A percentile compares a stretch with the other conserved stretches of the same genome.
Evolutionary conservation across 257 asterid genomes (phyloP).

Genomic region (Jacaranda mimosifolia): DNA sequence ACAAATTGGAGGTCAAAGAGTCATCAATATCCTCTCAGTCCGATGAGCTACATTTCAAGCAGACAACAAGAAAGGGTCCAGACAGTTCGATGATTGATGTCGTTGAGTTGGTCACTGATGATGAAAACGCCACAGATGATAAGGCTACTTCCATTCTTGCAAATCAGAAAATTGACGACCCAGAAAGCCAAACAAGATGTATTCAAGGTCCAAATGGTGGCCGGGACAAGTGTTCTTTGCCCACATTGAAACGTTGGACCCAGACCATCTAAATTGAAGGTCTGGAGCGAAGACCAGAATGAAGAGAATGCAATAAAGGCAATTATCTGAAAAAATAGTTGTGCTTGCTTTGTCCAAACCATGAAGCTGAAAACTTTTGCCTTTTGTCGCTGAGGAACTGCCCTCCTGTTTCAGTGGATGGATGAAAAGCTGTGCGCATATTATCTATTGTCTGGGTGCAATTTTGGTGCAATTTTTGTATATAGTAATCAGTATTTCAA

Average conservation of each 20-base stretch:
- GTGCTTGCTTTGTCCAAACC: no score
- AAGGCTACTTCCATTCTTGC: neutral
- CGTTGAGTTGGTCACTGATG: constrained; percentile 36
- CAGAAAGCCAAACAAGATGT: constrained; percentile 39
- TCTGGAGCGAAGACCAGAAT: constrained; percentile 51
- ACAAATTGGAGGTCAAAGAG: neutral
- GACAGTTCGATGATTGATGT: neutral
- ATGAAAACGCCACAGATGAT: constrained; percentile 25
- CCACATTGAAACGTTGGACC: constrained; percentile 40
- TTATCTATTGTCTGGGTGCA: neutral
- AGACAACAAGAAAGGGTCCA: constrained; percentile 24
- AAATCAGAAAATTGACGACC: constrained; percentile 22
- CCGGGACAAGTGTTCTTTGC: constrained; percentile 32
- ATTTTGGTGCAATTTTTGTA: neutral
- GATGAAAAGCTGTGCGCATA: neutral
- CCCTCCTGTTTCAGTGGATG: neutral
- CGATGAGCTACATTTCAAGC: neutral
- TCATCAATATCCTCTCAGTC: no score
- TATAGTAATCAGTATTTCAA: neutral
- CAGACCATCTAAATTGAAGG: constrained; percentile 47
- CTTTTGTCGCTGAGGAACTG: neutral
- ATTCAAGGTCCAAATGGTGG: constrained; percentile 42
- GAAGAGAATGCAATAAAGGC: constrained; percentile 44
- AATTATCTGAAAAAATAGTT: constrained; percentile 3
- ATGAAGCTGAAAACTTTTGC: neutral